Conservation (phyloP, 257 asterid genomes). For the Solanum phureja region DNA sequence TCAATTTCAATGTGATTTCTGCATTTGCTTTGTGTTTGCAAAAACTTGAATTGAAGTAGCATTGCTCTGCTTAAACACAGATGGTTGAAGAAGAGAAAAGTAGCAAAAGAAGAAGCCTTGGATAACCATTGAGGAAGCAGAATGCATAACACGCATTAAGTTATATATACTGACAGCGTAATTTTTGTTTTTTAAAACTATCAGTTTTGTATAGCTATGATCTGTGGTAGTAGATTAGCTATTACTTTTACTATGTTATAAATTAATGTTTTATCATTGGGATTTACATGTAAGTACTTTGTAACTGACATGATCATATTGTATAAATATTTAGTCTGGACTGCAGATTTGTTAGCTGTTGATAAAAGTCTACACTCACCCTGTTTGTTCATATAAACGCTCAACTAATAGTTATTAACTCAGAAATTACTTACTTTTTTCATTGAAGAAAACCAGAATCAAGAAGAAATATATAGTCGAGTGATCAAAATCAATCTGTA, state of each 20-base stretch:
- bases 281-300: background rate
- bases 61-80: conserved; percentile 10
- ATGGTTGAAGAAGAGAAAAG: conserved; percentile 39
- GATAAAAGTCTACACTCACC: background rate
- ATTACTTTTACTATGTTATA: background rate
- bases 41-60: background rate
- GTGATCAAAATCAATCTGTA: background rate
- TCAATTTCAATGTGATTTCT: background rate
- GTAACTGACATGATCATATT: background rate
- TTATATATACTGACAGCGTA: background rate
- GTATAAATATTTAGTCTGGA: background rate
- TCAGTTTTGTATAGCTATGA: background rate
- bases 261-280: background rate
- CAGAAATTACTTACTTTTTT: no score
- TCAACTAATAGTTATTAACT: background rate
- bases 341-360: background rate
- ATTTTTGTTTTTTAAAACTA: background rate
- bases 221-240: background rate
- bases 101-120: conserved; percentile 35
- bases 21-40: background rate
- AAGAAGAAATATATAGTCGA: background rate
- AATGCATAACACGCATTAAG: background rate
- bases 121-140: conserved; percentile 10
- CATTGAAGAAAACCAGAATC: background rate
- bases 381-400: background rate